Percentiles rank a stretch among this genome's conserved stretches.
phyloP scores from a whole-genome alignment of 352 stramenopile genomes.

The Globisporangium solare region DNA sequence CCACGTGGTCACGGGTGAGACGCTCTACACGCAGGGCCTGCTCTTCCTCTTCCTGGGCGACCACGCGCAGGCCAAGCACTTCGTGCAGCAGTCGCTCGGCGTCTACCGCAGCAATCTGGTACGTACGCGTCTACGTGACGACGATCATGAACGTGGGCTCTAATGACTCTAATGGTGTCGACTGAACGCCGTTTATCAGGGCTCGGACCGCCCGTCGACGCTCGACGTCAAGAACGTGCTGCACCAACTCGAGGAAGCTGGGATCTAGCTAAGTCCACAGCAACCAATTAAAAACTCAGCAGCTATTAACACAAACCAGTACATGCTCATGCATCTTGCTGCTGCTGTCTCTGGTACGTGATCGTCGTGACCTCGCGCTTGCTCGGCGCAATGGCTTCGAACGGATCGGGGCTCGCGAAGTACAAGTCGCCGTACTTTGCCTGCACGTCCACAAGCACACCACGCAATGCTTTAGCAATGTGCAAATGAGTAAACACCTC shows the following conservation, averaged over 20 bases:
- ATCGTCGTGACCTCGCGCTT: slow-evolving; percentile 58
- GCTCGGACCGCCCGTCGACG: slow-evolving; percentile 52
- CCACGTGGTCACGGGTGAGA: slow-evolving; percentile 60
- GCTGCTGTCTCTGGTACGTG: slow-evolving; percentile 26
- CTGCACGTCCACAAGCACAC: slow-evolving; percentile 17
- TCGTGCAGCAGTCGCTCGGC: slow-evolving; percentile 44
- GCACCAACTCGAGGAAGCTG: slow-evolving; percentile 42
- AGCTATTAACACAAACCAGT: no score
- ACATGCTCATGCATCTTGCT: slow-evolving; percentile 9
- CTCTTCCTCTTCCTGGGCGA: slow-evolving; percentile 50
- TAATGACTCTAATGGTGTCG: background rate
- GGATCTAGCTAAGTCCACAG: slow-evolving; percentile 17
- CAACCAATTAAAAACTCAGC: no score
- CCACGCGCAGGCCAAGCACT: slow-evolving; percentile 40
- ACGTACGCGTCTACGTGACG: background rate
- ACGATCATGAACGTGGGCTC: no score
- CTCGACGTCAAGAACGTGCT: slow-evolving; percentile 50
- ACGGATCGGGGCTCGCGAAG: slow-evolving; percentile 65
- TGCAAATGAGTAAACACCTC: background rate
- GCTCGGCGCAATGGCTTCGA: slow-evolving; percentile 53
- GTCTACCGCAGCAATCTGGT: slow-evolving; percentile 60
- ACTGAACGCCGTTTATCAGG: slow-evolving; percentile 20
- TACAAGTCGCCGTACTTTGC: slow-evolving; percentile 56
- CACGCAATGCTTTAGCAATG: no score
- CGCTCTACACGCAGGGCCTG: slow-evolving; percentile 54